Conservation (phyloP, 2,329 filamentous ascomycete species). For the Ustilaginoidea virens region DNA sequence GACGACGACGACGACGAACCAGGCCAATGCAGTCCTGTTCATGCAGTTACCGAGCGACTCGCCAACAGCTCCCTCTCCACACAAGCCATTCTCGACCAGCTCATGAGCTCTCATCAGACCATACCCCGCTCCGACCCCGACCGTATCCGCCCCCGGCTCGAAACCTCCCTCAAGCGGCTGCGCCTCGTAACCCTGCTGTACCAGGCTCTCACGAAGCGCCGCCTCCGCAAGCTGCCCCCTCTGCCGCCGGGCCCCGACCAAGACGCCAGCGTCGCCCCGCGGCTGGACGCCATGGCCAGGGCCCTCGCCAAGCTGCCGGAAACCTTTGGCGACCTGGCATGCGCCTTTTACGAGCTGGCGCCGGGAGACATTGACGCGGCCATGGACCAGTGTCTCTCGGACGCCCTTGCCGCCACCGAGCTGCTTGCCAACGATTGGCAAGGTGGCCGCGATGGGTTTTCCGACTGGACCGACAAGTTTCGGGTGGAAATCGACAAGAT, state of each 20-base stretch:
- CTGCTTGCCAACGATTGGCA: constrained; percentile 46
- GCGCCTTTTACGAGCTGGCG: constrained; percentile 56
- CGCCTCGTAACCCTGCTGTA: constrained; percentile 55
- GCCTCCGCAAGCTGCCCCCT: constrained; percentile 43
- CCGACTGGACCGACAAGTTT: constrained; percentile 53
- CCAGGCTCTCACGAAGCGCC: constrained; percentile 52
- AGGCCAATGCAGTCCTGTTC: too few species aligned
- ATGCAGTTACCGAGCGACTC: too few species aligned
- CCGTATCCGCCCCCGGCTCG: constrained; percentile 48
- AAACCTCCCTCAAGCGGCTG: constrained; percentile 46
- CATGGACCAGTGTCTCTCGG: constrained; percentile 43
- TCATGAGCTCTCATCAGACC: constrained; percentile 46
- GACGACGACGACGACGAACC: constrained; percentile 26
- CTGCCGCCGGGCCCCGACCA: constrained; percentile 20
- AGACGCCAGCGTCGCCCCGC: constrained; percentile 18
- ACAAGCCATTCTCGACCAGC: constrained; percentile 48
- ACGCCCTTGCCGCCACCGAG: constrained; percentile 40
- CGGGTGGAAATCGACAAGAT: constrained; percentile 34
- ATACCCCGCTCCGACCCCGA: constrained; percentile 51
- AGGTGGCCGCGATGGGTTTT: constrained; percentile 58
- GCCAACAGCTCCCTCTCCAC: constrained; percentile 14
- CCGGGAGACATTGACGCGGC: constrained; percentile 38
- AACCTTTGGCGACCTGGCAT: constrained; percentile 53
- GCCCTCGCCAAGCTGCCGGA: constrained; percentile 47
- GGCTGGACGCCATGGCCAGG: constrained; percentile 40